These are phyloP conservation scores for Rhodotorula sp. DNA, from an alignment of 1,284 basidiomycete species.

Conservation along the genomic window DNA sequence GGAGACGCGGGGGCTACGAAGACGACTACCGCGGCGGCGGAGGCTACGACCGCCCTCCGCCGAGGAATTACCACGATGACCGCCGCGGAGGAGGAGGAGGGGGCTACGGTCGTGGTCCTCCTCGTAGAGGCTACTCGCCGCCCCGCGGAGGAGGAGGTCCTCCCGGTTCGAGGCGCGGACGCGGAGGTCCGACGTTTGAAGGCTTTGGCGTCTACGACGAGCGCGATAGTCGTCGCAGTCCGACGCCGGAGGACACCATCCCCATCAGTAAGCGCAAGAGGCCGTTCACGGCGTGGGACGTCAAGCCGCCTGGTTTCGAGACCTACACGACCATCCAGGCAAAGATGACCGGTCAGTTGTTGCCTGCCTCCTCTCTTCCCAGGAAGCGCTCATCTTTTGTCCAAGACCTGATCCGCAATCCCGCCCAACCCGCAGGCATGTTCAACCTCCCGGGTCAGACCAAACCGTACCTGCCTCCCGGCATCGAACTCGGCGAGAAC, in stretches of 20 bases:
- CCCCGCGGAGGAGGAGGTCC: neutral
- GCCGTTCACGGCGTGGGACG: conserved; percentile 91
- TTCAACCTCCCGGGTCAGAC: conserved; percentile 91
- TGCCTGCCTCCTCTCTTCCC: too few relatives aligned
- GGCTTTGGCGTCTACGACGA: conserved; percentile 55
- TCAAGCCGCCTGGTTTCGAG: conserved; percentile 91
- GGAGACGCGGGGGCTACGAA: conserved; percentile 10
- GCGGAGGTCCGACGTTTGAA: conserved; percentile 47
- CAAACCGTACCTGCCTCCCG: conserved; percentile 71
- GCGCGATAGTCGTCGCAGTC: conserved; percentile 69
- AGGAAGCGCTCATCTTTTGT: neutral
- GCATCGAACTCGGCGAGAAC: conserved; percentile 57
- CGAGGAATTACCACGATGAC: conserved; percentile 29
- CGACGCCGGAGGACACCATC: conserved; percentile 80
- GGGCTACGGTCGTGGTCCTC: conserved; percentile 44
- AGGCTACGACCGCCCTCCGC: conserved; percentile 37
- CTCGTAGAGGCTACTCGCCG: conserved; percentile 30
- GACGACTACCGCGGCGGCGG: conserved; percentile 36
- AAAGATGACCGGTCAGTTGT: conserved; percentile 87
- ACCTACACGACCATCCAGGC: conserved; percentile 91
- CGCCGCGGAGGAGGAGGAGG: conserved; percentile 48
- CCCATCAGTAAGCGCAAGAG: conserved; percentile 81
- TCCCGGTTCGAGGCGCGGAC: conserved; percentile 27
- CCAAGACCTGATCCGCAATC: neutral
- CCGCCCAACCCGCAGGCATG: conserved; percentile 59